Evolutionary conservation across 306 rosid genomes (phyloP), one percentile per base, ranked within the genome.

Genomic region (Morella rubra): DNA sequence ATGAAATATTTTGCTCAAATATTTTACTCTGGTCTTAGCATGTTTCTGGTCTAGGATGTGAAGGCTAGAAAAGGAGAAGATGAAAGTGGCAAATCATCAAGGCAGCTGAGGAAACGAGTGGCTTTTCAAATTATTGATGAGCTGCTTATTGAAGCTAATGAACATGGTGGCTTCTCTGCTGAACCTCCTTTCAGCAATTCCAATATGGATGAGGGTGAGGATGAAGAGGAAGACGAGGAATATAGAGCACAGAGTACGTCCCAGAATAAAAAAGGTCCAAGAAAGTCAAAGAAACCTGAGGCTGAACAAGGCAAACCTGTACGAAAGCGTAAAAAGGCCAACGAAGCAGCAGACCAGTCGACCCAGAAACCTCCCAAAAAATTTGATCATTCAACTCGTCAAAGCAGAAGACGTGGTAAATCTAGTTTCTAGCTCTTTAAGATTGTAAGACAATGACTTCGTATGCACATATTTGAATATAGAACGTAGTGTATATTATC

Each of bases 331-430:
- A 88, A 86, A 79, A 83, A 50, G 74, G 77, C 74, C 58, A 80
- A 81, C 52, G 84, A 73, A 78, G 89, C 75, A 85, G 62, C 41
- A 58, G 87, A 87, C 59, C 61, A 69, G 47, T 59, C 65, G 22
- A 53, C 77, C 6, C 69, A 81, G 80, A 71, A 83, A 72, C 87
- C 87, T 74, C 88, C 84, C 24, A 90, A 90, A 80, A 95, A 82
- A 81, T 90, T 95, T 76, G 61, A 92, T 18, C 97, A 89, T 88
- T 84, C 97, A 67, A 85, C 96, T 79, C 88, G 85, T 41, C 94
- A 88, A 60, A 95, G 24, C 71, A 95, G 50, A 87, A 88, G 93
- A 84, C 84, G 71, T 3, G 97, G 96, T 91, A 85, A 71, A 73
- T 71, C 59, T 15, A 69, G 65, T 70, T 42, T 76, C 66, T 16